Conservation (phyloP, 148 eudicot genomes). For the Limonium bicolor region DNA sequence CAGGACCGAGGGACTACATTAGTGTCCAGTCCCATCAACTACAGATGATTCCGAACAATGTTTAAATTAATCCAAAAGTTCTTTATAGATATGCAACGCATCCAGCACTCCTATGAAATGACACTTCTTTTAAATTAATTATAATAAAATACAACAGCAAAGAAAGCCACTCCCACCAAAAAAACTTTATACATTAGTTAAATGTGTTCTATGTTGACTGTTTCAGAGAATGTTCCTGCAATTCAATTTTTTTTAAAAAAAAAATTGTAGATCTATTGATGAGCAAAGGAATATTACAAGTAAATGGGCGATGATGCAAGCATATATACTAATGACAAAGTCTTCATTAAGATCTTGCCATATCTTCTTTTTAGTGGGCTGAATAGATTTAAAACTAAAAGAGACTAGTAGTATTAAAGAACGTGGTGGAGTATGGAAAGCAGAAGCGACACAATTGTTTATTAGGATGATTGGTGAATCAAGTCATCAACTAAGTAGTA, state of each 20-base stretch:
- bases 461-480: slow-evolving; percentile 1
- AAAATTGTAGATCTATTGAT: not conserved
- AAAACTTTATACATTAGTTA: not conserved
- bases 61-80: not conserved
- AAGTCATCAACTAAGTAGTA: slow-evolving; percentile 1
- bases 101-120: not conserved
- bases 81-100: not conserved
- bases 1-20: too few relatives aligned
- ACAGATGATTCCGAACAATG: not conserved
- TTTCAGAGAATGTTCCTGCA: not conserved
- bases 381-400: not conserved
- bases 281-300: not conserved
- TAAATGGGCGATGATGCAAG: slow-evolving; percentile 2
- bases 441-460: too few relatives aligned
- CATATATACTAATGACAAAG: not conserved
- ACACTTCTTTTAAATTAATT: not conserved
- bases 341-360: slow-evolving; percentile 3
- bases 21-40: slow-evolving; percentile 4
- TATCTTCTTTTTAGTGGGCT: slow-evolving; percentile 3
- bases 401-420: not conserved
- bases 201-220: not conserved
- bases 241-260: too few relatives aligned
- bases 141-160: not conserved
- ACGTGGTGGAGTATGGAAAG: too few relatives aligned
- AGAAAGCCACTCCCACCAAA: not conserved